Evolutionary conservation across 2,329 filamentous ascomycete species (phyloP).

Genomic region (Alternaria sp.): DNA sequence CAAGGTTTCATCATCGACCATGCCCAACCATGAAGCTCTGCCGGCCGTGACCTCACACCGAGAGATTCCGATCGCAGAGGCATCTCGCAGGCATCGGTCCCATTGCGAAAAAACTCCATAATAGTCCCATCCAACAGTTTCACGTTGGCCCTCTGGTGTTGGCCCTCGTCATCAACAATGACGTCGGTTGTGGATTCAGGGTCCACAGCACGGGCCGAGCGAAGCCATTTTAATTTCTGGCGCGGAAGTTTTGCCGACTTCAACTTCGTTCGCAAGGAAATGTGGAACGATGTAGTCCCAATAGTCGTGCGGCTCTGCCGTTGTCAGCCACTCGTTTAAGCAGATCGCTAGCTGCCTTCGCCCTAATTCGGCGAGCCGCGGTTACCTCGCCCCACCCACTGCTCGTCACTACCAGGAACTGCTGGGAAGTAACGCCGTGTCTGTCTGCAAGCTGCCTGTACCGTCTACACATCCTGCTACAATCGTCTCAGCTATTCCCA

Average conservation of each 20-base stretch:
- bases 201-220: slow-evolving; percentile 31
- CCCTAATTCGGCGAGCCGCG: slow-evolving; percentile 32
- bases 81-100: slow-evolving; percentile 25
- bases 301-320: slow-evolving; percentile 23
- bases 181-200: slow-evolving; percentile 42
- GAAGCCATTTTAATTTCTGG: neutral
- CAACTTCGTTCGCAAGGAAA: neutral
- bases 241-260: slow-evolving; percentile 20
- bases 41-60: slow-evolving; percentile 23
- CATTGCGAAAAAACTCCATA: slow-evolving; percentile 28
- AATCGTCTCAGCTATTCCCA: slow-evolving; percentile 18
- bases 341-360: slow-evolving; percentile 10
- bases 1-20: slow-evolving; percentile 21
- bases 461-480: slow-evolving; percentile 15
- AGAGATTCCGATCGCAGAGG: slow-evolving; percentile 24
- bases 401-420: slow-evolving; percentile 29
- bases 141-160: slow-evolving; percentile 24
- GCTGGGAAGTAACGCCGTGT: slow-evolving; percentile 10
- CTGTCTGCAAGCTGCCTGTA: slow-evolving; percentile 24
- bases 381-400: slow-evolving; percentile 21
- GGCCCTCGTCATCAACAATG: slow-evolving; percentile 29
- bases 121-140: slow-evolving; percentile 46
- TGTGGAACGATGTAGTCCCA: slow-evolving; percentile 9
- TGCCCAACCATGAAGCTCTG: slow-evolving; percentile 7
- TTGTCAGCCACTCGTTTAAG: slow-evolving; percentile 14